Base-by-base conservation (phyloP, 768 basidiomycete species). In the Hypholoma sublateritium region DNA sequence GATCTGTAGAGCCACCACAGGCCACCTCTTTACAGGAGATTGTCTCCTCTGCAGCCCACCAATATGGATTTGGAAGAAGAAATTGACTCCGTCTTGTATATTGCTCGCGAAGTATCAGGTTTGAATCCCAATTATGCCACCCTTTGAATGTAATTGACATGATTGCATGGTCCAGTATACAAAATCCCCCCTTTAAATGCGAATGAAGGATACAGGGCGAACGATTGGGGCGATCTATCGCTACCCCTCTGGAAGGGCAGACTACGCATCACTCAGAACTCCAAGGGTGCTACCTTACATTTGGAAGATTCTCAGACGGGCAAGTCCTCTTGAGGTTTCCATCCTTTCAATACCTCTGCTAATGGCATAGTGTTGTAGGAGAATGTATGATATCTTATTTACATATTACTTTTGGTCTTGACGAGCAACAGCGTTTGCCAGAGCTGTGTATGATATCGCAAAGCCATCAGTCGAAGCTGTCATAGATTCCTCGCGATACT, bases 401-500 rank as follows among this genome's bases (percentile, higher is more conserved):
- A 36, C 24, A 21, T 32, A 9, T 44, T 53, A 55, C 53, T 47
- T n/a, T n/a, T 42, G 49, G 44, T 45, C 37, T 67, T 71, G 55
- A 72, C 58, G 47, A 43, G 46, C 58, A 28, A 36, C 70, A 91
- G 92, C 91, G 54, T 98, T 98, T 75, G 95, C 95, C 42, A 87
- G 83, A 61, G 86, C 93, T 14, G 83, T 83, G 43, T 98, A 97
- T 67, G 88, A 91, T 65, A 79, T 86, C 14, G 73, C 81, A 43
- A 86, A 85, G 56, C 91, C 93, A 4, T 87, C 83, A 25, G 91
- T 98, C n/a, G 95, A 98, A 62, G 89, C 92, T n/a, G 94, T 95
- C 14, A 79, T 97, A 24, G 95, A 98, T 70, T 95, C 93, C 1
- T 95, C 94, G 11, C 85, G 95, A 47, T 98, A 98, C 69, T 98